Percentiles rank a stretch among this genome's conserved stretches.
Conservation (phyloP, 441 rosid species). For the Theobroma grandiflorum region DNA sequence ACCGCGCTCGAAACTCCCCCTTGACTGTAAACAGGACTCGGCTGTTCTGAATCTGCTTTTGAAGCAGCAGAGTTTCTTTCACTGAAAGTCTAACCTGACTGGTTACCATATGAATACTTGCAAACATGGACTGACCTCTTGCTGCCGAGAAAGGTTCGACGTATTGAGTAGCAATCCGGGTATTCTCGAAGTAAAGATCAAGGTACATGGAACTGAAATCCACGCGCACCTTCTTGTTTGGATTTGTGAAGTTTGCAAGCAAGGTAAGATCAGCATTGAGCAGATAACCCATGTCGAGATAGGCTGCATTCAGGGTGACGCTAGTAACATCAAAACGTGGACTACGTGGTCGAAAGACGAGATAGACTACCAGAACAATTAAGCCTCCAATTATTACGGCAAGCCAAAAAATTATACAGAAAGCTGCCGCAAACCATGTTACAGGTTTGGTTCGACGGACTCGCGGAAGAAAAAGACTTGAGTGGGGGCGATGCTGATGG, state of each 20-base stretch:
- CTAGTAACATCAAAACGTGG: conserved; percentile 66
- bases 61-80: conserved; percentile 50
- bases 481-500: conserved; percentile 4
- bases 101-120: conserved; percentile 60
- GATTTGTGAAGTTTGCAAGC: conserved; percentile 86
- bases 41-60: conserved; percentile 54
- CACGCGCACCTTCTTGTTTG: conserved; percentile 71
- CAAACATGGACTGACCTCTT: conserved; percentile 49
- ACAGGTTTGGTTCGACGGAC: conserved; percentile 40
- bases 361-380: conserved; percentile 72
- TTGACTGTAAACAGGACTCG: conserved; percentile 53
- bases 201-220: conserved; percentile 74
- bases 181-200: conserved; percentile 70
- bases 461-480: not conserved
- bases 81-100: conserved; percentile 72
- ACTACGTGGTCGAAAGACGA: conserved; percentile 73
- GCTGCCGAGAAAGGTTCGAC: conserved; percentile 72
- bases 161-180: conserved; percentile 65
- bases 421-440: conserved; percentile 54
- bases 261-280: conserved; percentile 72
- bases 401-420: conserved; percentile 68
- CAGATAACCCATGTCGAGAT: conserved; percentile 64
- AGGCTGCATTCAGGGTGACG: conserved; percentile 77
- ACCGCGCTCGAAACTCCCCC: conserved; percentile 72
- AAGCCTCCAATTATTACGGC: conserved; percentile 66